Percentiles rank a stretch among this genome's conserved stretches.
phyloP scores from a whole-genome alignment of 2,329 filamentous ascomycete genomes.

The Fusarium algeriense region DNA sequence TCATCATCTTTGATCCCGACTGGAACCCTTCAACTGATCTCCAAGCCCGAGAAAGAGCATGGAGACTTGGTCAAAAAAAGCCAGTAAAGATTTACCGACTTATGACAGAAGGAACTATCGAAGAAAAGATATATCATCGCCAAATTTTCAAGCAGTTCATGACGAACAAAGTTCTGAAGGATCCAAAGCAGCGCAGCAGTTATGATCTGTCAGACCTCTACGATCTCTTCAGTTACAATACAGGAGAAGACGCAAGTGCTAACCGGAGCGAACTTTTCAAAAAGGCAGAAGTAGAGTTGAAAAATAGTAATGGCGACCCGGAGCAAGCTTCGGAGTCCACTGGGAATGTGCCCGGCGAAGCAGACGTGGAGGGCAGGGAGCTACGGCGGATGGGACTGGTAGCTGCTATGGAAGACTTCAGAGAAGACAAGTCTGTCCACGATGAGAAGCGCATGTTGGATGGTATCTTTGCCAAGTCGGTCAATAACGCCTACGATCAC shows the following conservation, averaged over 20 bases:
- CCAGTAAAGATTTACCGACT: constrained; percentile 96
- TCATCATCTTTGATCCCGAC: constrained; percentile 98
- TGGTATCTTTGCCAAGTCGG: constrained; percentile 86
- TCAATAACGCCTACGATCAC: constrained; percentile 93
- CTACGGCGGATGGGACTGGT: constrained; percentile 70
- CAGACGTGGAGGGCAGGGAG: constrained; percentile 49
- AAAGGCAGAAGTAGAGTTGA: constrained; percentile 77
- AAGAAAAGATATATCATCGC: constrained; percentile 98
- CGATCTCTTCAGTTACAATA: constrained; percentile 81
- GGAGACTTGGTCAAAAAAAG: constrained; percentile 93
- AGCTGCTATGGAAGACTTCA: constrained; percentile 73
- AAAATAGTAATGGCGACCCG: constrained; percentile 3
- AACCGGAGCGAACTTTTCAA: constrained; percentile 90
- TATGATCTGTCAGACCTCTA: constrained; percentile 92
- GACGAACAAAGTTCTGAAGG: constrained; percentile 94
- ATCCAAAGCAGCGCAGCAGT: constrained; percentile 91
- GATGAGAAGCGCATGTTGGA: constrained; percentile 86
- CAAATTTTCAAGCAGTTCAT: constrained; percentile 99
- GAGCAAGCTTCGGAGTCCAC: constrained; percentile 19
- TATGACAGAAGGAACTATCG: constrained; percentile 98
- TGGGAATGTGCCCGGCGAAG: constrained; percentile 8
- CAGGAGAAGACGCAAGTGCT: constrained; percentile 69
- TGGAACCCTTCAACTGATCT: constrained; percentile 99
- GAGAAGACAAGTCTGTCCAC: constrained; percentile 63
- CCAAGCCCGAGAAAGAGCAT: constrained; percentile 94